Conservation (phyloP, 805 yeast species). For the Torulaspora quercuum region DNA sequence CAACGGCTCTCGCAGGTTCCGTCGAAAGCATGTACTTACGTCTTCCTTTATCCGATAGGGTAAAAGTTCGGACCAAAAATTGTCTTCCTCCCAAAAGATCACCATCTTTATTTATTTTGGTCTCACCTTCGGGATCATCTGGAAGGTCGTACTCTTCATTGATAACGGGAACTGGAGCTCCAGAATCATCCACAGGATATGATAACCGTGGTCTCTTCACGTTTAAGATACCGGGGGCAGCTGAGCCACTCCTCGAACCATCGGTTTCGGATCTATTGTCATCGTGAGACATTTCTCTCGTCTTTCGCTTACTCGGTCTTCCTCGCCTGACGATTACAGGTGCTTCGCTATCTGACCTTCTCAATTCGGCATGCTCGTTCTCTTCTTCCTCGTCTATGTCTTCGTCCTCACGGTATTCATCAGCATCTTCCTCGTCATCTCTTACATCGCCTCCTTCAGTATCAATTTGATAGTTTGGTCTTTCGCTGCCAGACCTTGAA, state of each 20-base stretch:
- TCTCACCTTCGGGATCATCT: slow-evolving; percentile 74
- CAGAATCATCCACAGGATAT: slow-evolving; percentile 59
- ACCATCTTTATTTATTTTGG: slow-evolving; percentile 67
- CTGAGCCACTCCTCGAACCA: slow-evolving; percentile 29
- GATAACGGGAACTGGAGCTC: slow-evolving; percentile 57
- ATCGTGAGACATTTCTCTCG: slow-evolving; percentile 19
- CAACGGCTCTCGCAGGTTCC: slow-evolving; percentile 93
- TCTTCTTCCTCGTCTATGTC: slow-evolving; percentile 25
- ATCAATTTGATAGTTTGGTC: slow-evolving; percentile 31
- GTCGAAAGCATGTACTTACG: slow-evolving; percentile 85
- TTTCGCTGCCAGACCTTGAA: slow-evolving; percentile 23
- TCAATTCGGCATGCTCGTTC: slow-evolving; percentile 29
- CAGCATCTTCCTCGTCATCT: too few relatives aligned
- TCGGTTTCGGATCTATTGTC: slow-evolving; percentile 30
- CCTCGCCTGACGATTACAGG: slow-evolving; percentile 30
- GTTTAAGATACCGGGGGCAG: slow-evolving; percentile 10
- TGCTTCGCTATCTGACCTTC: slow-evolving; percentile 28
- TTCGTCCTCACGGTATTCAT: too few relatives aligned
- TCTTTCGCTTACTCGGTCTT: slow-evolving; percentile 25
- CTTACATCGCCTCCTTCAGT: slow-evolving; percentile 24
- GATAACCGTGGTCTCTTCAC: slow-evolving; percentile 42
- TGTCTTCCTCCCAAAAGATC: slow-evolving; percentile 66
- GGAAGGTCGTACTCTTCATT: slow-evolving; percentile 78
- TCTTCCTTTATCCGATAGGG: slow-evolving; percentile 54
- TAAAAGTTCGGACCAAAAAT: slow-evolving; percentile 68